Evolutionary conservation across 1,284 basidiomycete genomes (phyloP), one percentile per base, ranked within the genome.

Genomic region (Pseudozyma sp.): DNA sequence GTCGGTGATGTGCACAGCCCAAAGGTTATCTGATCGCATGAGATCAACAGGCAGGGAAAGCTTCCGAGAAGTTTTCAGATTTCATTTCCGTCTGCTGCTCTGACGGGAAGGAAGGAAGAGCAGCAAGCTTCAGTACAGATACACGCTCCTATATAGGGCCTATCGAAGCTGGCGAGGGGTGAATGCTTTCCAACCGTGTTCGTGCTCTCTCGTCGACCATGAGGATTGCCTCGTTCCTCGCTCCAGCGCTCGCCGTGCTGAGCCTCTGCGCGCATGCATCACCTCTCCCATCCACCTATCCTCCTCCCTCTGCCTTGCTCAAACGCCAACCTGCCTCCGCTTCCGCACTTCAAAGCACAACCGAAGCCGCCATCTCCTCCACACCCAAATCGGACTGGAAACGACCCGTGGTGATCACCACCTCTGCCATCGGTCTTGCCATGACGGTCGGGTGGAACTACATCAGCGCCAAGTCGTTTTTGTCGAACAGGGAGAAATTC

Each of bases 401-500:
- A 35, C 51, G 60, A 42, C 64, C 49, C 9, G 42, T 67, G n/a
- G 45, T 56, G n/a, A 34, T 71, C 46, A 14, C 44, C 3, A 58
- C 45, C 19, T 49, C 61, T 0, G 56, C 5, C 7, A 19, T 65
- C 7, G 61, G 70, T 3, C 10, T 68, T 1, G 34, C 31, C 10
- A 59, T 52, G 45, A 68, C 65, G 0, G 24, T 54, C 2, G 70
- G 65, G 1, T 73, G 70, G 70, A 65, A 61, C 54, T 68, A 65
- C 29, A 58, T 73, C 44, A 30, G 42, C 0, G 19, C 33, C 29
- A n/a, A 53, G 7, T 72, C 69, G 16, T 72, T 68, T 24, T 8
- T 49, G 17, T 19, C 51, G 7, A 72, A 72, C 24, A 30, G 54
- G 2, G 46, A n/a, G 0, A 57, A 52, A 10, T 68, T 29, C 30